phyloP scores from a whole-genome alignment of 176 grass and related monocot genomes.

The Otatea glauca region DNA sequence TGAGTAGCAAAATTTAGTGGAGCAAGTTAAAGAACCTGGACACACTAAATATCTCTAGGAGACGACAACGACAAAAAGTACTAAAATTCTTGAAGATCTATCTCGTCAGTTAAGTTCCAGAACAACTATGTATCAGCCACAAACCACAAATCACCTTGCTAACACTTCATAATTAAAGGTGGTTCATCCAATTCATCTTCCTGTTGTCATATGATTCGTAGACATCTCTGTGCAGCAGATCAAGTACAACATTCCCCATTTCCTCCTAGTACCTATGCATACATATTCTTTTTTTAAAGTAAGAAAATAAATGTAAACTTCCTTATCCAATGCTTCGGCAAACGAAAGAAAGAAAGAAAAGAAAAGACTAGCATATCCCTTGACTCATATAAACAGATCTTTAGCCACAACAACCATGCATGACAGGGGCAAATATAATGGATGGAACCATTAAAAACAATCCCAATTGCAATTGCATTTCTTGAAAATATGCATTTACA shows the following conservation, averaged over 20 bases:
- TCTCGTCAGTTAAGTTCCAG: conserved; percentile 19
- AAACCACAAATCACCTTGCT: not conserved
- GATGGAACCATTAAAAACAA: not conserved
- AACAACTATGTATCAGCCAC: conserved; percentile 15
- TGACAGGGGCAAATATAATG: not conserved
- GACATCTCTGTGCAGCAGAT: conserved; percentile 10
- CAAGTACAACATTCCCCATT: not conserved
- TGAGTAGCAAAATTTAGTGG: conserved; percentile 16
- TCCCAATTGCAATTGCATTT: conserved; percentile 1
- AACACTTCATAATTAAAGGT: conserved; percentile 27
- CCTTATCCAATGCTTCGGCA: conserved; percentile 10
- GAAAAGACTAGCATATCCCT: conserved; percentile 1
- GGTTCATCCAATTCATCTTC: conserved; percentile 8
- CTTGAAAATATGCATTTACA: conserved; percentile 24
- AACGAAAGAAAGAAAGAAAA: conserved; percentile 8
- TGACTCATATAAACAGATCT: conserved; percentile 11
- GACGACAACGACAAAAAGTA: conserved; percentile 2
- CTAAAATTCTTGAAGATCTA: conserved; percentile 16
- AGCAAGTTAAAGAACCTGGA: conserved; percentile 36
- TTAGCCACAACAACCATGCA: conserved; percentile 13
- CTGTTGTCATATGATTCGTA: not conserved
- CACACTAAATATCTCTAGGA: conserved; percentile 22
- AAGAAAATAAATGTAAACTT: conserved; percentile 22
- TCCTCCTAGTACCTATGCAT: conserved; percentile 4
- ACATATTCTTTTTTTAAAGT: not conserved